Percentiles rank a stretch among this genome's conserved stretches.
phyloP scores from a whole-genome alignment of 345 rosid genomes.

The Bruguiera parviflora region DNA sequence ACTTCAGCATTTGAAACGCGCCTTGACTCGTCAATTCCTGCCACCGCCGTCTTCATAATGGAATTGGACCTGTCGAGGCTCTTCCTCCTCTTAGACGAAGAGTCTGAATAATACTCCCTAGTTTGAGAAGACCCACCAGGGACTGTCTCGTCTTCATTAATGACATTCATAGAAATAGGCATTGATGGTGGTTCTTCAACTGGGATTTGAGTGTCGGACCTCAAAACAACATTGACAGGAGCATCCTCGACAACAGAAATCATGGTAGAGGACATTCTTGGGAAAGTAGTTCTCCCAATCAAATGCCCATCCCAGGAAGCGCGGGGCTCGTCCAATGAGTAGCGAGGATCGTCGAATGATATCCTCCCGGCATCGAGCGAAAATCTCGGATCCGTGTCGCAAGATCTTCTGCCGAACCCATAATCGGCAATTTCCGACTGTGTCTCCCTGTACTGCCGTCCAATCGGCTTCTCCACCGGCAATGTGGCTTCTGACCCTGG shows the following conservation, averaged over 20 bases:
- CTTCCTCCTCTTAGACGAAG: conserved; percentile 76
- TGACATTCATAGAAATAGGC: conserved; percentile 25
- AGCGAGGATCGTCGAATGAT: conserved; percentile 80
- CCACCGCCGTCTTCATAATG: conserved; percentile 69
- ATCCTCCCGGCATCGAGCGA: conserved; percentile 78
- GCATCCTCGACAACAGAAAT: conserved; percentile 89
- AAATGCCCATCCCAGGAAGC: conserved; percentile 93
- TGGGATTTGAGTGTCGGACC: conserved; percentile 76
- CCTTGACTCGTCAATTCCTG: conserved; percentile 72
- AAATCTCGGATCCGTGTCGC: conserved; percentile 97
- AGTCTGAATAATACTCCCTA: conserved; percentile 79
- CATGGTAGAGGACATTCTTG: conserved; percentile 74
- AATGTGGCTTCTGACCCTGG: conserved; percentile 54
- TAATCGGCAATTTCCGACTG: conserved; percentile 98
- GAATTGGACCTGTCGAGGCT: conserved; percentile 83
- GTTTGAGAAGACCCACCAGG: conserved; percentile 97
- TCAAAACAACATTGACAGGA: conserved; percentile 51
- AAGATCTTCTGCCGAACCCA: conserved; percentile 88
- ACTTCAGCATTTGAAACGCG: conserved; percentile 65
- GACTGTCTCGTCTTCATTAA: conserved; percentile 42
- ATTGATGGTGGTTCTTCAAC: conserved; percentile 50
- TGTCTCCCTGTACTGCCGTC: conserved; percentile 77
- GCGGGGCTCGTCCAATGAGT: conserved; percentile 90
- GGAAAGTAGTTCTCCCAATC: conserved; percentile 58
- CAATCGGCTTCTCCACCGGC: conserved; percentile 81